Conservation (phyloP, 192 early-diverging fungal species). For the Coemansia aciculifera region DNA sequence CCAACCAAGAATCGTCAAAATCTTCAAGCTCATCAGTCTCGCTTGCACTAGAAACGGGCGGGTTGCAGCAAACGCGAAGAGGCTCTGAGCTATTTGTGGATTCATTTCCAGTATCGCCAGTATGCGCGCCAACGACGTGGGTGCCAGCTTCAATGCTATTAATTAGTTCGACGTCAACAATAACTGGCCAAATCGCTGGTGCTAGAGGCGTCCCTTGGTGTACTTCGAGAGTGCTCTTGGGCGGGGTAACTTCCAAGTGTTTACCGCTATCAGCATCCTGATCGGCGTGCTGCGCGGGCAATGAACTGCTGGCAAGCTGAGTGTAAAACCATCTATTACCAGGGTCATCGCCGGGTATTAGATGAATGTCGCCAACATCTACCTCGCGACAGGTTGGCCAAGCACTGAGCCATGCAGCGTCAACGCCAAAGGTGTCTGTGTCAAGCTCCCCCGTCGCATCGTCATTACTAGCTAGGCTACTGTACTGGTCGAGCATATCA, state of each 20-base stretch:
- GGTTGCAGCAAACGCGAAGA: background rate
- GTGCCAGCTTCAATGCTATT: background rate
- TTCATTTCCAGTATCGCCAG: background rate
- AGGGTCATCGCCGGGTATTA: background rate
- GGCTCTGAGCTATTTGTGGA: background rate
- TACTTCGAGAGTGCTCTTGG: background rate
- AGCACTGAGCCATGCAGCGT: slow-evolving; percentile 8
- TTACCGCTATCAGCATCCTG: background rate
- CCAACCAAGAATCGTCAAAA: slow-evolving; percentile 16
- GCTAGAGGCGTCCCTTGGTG: background rate
- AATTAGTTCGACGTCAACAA: slow-evolving; percentile 11
- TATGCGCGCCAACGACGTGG: background rate
- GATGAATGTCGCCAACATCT: slow-evolving; percentile 9
- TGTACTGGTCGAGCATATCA: background rate
- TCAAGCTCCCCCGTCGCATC: background rate
- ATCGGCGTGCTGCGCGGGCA: background rate
- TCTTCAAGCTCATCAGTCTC: slow-evolving; percentile 2
- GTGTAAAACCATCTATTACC: slow-evolving; percentile 17
- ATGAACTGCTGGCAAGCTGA: background rate
- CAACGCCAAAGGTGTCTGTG: background rate
- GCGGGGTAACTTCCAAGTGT: background rate
- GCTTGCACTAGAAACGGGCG: background rate
- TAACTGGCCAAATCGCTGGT: background rate
- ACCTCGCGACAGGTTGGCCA: slow-evolving; percentile 38
- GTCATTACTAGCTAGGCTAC: background rate